phyloP scores from a whole-genome alignment of 805 yeast species.

The Candida gorgasii region DNA sequence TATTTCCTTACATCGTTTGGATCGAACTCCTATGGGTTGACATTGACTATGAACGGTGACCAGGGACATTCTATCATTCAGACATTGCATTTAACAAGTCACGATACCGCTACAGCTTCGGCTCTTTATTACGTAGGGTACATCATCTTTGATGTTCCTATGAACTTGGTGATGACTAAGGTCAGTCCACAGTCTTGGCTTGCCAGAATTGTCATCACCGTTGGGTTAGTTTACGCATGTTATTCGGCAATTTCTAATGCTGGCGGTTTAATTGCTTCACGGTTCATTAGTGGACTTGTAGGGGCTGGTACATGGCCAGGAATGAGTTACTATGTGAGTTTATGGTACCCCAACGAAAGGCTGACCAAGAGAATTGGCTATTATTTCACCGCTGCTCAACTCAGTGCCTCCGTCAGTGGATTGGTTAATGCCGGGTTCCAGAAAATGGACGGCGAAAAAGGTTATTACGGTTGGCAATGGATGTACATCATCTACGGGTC shows the following conservation, averaged over 20 bases:
- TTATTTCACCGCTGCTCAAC: conserved; percentile 88
- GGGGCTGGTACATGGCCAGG: conserved; percentile 95
- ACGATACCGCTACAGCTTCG: conserved; percentile 69
- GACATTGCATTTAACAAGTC: conserved; percentile 50
- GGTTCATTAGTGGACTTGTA: conserved; percentile 72
- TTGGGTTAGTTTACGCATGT: conserved; percentile 77
- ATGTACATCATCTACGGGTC: conserved; percentile 76
- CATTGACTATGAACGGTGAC: conserved; percentile 74
- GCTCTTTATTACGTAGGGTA: conserved; percentile 83
- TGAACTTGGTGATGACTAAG: conserved; percentile 82
- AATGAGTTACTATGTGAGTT: conserved; percentile 74
- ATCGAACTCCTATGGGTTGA: conserved; percentile 70
- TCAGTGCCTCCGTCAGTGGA: conserved; percentile 89
- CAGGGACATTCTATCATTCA: conserved; percentile 61
- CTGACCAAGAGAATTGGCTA: conserved; percentile 80
- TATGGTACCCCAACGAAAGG: conserved; percentile 83
- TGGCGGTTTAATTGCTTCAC: conserved; percentile 65
- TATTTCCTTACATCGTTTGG: conserved; percentile 83
- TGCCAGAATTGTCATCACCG: conserved; percentile 71
- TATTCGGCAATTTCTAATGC: conserved; percentile 59
- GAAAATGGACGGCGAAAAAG: conserved; percentile 69
- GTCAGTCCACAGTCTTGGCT: conserved; percentile 86
- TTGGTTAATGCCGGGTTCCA: conserved; percentile 87
- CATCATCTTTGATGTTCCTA: conserved; percentile 83
- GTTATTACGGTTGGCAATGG: conserved; percentile 86